These are phyloP conservation scores for Pelargonium nanum DNA, from an alignment of 345 rosid species.

Conservation along the genomic window DNA sequence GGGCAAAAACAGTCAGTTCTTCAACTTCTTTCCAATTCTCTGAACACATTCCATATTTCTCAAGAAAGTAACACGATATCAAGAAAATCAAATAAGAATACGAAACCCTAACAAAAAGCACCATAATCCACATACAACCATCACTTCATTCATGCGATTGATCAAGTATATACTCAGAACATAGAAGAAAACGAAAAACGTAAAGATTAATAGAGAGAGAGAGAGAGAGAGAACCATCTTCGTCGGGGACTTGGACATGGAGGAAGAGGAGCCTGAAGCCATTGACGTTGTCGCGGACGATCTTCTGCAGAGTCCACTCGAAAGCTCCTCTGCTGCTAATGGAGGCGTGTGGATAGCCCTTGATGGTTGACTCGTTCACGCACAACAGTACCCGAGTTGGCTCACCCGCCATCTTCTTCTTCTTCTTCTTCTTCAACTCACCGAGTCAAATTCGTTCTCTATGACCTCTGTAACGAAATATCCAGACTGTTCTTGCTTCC, in stretches of 20 bases:
- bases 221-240: slow-evolving; percentile 50
- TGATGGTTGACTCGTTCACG: slow-evolving; percentile 85
- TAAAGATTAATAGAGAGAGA: slow-evolving; percentile 8
- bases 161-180: not conserved
- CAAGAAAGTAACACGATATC: too few species aligned
- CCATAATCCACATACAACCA: not conserved
- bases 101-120: not conserved
- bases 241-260: slow-evolving; percentile 93
- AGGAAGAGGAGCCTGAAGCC: slow-evolving; percentile 87
- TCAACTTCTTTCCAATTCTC: too few species aligned
- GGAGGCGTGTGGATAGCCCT: slow-evolving; percentile 85
- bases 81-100: not conserved
- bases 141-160: not conserved
- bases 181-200: not conserved
- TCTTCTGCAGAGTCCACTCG: slow-evolving; percentile 84
- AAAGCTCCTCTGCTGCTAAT: slow-evolving; percentile 89
- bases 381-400: slow-evolving; percentile 72
- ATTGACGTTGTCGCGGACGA: slow-evolving; percentile 59
- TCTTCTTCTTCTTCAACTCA: not conserved
- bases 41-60: not conserved
- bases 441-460: not conserved
- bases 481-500: not conserved
- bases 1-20: too few species aligned
- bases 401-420: slow-evolving; percentile 34
- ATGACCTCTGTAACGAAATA: not conserved